A percentile compares a stretch with the other conserved stretches of the same genome.
Evolutionary conservation across 2,329 filamentous ascomycete species (phyloP).

Genomic region (Tympanopsis confertula): DNA sequence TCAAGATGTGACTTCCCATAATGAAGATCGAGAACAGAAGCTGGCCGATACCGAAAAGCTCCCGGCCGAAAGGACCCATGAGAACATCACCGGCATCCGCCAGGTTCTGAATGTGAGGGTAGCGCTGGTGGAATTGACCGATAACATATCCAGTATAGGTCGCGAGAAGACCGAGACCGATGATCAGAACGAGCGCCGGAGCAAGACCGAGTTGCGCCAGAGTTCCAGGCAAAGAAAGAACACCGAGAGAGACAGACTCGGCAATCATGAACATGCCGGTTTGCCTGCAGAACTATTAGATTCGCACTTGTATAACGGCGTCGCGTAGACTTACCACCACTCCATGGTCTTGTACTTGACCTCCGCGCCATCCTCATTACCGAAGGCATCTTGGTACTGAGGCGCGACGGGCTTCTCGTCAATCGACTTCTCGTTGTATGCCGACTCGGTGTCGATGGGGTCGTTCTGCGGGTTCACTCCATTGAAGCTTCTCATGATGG

Average conservation of each 20-base stretch:
- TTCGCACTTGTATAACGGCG: too few species aligned
- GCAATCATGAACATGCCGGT: slow-evolving; percentile 51
- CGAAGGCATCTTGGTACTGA: slow-evolving; percentile 22
- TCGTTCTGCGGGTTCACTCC: background rate
- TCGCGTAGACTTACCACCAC: slow-evolving; percentile 31
- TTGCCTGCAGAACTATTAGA: too few species aligned
- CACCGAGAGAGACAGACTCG: slow-evolving; percentile 45
- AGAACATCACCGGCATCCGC: slow-evolving; percentile 45
- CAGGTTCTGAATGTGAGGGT: slow-evolving; percentile 39
- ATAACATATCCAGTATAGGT: slow-evolving; percentile 51
- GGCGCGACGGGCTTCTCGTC: slow-evolving; percentile 2
- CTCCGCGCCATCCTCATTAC: slow-evolving; percentile 23
- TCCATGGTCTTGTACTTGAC: slow-evolving; percentile 37
- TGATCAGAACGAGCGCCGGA: slow-evolving; percentile 34
- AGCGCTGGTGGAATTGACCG: slow-evolving; percentile 42
- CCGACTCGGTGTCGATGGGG: background rate
- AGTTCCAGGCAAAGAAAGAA: slow-evolving; percentile 39
- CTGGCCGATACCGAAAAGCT: slow-evolving; percentile 36
- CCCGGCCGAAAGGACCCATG: slow-evolving; percentile 31
- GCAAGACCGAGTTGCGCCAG: slow-evolving; percentile 38
- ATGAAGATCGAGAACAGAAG: slow-evolving; percentile 46
- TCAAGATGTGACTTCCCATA: slow-evolving; percentile 47
- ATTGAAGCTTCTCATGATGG: background rate
- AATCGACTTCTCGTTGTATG: background rate
- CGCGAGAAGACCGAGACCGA: slow-evolving; percentile 38